Base-by-base conservation (phyloP, 2,329 filamentous ascomycete genomes). In the Teratosphaeria gauchensis region DNA sequence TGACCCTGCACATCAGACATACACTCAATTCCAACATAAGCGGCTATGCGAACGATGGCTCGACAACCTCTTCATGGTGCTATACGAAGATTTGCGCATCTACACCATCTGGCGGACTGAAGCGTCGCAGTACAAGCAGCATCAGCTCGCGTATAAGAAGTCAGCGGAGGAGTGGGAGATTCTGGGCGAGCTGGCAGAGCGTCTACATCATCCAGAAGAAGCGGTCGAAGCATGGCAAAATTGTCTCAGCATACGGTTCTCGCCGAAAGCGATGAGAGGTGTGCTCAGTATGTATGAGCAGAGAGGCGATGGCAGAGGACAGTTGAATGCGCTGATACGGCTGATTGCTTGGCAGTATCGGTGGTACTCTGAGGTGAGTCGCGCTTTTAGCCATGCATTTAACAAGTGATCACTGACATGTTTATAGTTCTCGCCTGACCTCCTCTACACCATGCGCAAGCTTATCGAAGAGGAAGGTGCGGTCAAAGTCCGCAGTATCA, bases 101-200 rank as follows among this genome's bases (percentile, higher is more conserved):
- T 99, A 99, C 78, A 99, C 94, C 12, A 99, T 99, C 73, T 99
- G 94, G 94, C 87, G 94, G 58, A 97, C 94, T 0, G 94, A 99
- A 73, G 94, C 97, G 84, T 89, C 91, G 0, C 92, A 97, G 72
- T 96, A 92, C 72, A 87, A 90, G 24, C 90, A 92, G 57, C 92
- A 97, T 73, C 88, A 92, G 62, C 86, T 96, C 74, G 87, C 95
- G 65, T 99, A 97, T 78, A 94, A 94, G 76, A 99, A 97, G 77
- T 94, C 88, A 0, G 88, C 92, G 1, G 91, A 96, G 65, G 94
- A 99, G 73, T 99, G 94, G 94, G 94, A 99, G 75, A 96, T 99
- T 56, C 82, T 99, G 0, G 94, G 94, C 48, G 89, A 92, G 59
- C 82, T 99, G 16, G 94, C 94, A 0, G 90, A 96, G 73, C 87